Conservation (phyloP, 2,329 filamentous ascomycete genomes). For the Blastomyces percursus region DNA sequence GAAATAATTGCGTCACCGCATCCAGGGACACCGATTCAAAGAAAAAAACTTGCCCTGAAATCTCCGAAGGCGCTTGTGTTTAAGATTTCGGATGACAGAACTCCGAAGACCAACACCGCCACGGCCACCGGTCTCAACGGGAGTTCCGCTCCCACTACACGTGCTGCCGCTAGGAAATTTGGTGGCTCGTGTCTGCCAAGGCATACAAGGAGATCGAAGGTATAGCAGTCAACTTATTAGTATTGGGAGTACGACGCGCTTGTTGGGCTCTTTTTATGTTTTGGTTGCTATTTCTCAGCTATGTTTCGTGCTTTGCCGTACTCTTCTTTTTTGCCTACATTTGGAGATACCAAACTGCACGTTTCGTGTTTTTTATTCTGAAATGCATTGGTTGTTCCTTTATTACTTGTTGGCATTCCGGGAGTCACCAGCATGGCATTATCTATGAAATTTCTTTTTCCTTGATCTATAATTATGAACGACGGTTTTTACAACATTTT, state of each 20-base stretch:
- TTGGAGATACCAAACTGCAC: not conserved
- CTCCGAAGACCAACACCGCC: not conserved
- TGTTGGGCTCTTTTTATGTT: not conserved
- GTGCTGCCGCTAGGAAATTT: not conserved
- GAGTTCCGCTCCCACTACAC: not conserved
- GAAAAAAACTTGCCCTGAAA: conserved; percentile 28
- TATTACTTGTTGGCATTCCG: not conserved
- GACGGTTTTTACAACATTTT: not conserved
- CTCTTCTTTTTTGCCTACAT: not conserved
- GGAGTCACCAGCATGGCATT: not conserved
- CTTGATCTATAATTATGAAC: not conserved
- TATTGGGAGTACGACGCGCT: not conserved
- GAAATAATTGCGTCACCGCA: conserved; percentile 8
- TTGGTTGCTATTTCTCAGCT: not conserved
- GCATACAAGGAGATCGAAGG: not conserved
- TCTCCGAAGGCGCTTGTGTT: conserved; percentile 18
- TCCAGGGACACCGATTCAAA: conserved; percentile 19
- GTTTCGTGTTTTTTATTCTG: not conserved
- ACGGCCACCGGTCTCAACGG: not conserved
- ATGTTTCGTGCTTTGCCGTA: not conserved
- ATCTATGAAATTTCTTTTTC: not conserved
- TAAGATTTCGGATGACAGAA: conserved; percentile 4
- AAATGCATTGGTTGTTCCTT: not conserved
- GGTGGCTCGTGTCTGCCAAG: conserved; percentile 1
- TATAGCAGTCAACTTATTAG: not conserved